A percentile compares a stretch with the other conserved stretches of the same genome.
Evolutionary conservation across 2,329 filamentous ascomycete genomes (phyloP).

Genomic region (Pezicula radicicola): DNA sequence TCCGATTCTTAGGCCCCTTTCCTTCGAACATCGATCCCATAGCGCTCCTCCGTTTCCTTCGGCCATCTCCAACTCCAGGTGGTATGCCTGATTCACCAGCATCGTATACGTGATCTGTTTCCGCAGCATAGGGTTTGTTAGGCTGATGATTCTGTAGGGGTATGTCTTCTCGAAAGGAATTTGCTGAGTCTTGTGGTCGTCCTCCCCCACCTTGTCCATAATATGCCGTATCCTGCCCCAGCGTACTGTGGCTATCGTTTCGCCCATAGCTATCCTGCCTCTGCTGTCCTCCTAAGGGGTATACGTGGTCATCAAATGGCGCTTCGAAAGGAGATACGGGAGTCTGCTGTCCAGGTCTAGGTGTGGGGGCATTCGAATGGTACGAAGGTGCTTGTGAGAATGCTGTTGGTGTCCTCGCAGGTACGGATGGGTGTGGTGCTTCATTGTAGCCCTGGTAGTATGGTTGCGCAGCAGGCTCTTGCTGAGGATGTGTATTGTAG

Average conservation of each 20-base stretch:
- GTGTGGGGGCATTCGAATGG: conserved; percentile 20
- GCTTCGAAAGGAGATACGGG: conserved; percentile 58
- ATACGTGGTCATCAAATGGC: conserved; percentile 66
- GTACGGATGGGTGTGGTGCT: conserved; percentile 11
- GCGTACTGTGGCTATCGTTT: conserved; percentile 27
- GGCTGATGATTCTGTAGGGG: conserved; percentile 50
- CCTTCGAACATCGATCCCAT: conserved; percentile 52
- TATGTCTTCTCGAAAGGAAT: conserved; percentile 46
- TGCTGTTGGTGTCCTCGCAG: conserved; percentile 4
- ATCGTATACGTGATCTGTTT: conserved; percentile 62
- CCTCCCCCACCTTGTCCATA: conserved; percentile 42
- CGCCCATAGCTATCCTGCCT: conserved; percentile 24
- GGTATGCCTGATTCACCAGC: conserved; percentile 34
- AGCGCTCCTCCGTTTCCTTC: conserved; percentile 43
- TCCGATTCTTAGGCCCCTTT: conserved; percentile 25
- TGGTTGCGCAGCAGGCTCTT: conserved; percentile 8
- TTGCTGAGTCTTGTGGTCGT: conserved; percentile 31
- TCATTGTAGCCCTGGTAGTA: conserved; percentile 10
- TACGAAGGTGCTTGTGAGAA: conserved; percentile 19
- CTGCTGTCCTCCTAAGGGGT: conserved; percentile 44
- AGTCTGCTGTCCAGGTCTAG: conserved; percentile 9
- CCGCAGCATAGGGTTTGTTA: conserved; percentile 26
- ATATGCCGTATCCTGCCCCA: conserved; percentile 56
- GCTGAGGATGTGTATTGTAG: conserved; percentile 19
- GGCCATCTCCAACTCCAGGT: conserved; percentile 24